Evolutionary conservation across 352 stramenopile species (phyloP).

Genomic region (Globisporangium barbulae): DNA sequence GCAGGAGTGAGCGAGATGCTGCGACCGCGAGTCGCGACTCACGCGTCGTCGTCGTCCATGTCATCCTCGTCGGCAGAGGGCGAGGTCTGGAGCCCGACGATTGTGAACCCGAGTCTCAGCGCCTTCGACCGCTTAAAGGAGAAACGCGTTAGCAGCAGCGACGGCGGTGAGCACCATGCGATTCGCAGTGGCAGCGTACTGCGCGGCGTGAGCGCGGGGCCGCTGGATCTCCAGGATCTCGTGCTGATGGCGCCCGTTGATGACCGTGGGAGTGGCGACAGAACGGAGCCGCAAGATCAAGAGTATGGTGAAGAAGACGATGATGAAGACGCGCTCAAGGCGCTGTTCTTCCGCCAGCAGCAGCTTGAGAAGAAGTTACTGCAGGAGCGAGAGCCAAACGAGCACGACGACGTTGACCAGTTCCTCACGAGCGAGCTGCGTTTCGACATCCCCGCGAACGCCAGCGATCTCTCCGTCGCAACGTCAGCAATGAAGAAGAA

Average conservation of each 20-base stretch:
- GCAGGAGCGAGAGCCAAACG: not conserved
- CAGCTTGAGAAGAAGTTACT: conserved; percentile 3
- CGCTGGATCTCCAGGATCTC: conserved; percentile 3
- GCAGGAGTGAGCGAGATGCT: not conserved
- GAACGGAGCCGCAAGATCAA: not conserved
- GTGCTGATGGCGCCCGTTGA: not conserved
- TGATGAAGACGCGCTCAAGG: conserved; percentile 11
- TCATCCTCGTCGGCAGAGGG: not conserved
- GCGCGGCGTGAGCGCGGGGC: not conserved
- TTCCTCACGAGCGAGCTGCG: conserved; percentile 12
- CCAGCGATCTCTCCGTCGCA: not conserved
- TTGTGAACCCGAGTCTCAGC: conserved; percentile 1
- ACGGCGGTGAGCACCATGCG: not conserved
- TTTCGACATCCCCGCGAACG: not conserved
- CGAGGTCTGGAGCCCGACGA: not conserved
- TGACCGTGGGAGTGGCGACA: not conserved
- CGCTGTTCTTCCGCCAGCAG: conserved; percentile 17
- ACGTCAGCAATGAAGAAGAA: not conserved
- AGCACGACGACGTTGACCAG: conserved; percentile 8
- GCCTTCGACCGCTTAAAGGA: conserved; percentile 1
- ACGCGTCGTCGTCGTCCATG: not conserved
- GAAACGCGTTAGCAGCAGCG: not conserved
- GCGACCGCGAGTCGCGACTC: not conserved
- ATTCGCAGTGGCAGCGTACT: not conserved
- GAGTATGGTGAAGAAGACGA: not conserved